Percentiles rank a stretch among this genome's conserved stretches.
Evolutionary conservation across 2,329 filamentous ascomycete genomes (phyloP).

Genomic region (Berkeleyomyces basicola): DNA sequence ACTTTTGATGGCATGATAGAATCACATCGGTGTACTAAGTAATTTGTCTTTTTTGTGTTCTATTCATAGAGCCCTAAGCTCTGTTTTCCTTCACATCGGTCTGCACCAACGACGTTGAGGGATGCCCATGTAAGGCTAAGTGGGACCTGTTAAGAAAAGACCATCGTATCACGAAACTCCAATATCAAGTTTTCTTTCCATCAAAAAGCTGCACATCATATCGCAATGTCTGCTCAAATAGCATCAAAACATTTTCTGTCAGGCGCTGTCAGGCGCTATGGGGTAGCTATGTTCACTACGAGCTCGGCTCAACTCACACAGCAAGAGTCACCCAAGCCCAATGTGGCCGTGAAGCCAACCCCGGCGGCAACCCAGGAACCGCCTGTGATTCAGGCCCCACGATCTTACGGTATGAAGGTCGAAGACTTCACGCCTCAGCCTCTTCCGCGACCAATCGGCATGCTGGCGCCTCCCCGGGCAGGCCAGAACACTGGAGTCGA

Average conservation of each 20-base stretch:
- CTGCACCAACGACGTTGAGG: neutral
- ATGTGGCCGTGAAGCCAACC: slow-evolving; percentile 13
- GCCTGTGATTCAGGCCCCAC: slow-evolving; percentile 38
- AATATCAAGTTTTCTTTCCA: neutral
- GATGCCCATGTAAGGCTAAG: neutral
- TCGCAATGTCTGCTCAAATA: neutral
- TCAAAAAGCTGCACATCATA: neutral
- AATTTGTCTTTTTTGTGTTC: too few species aligned
- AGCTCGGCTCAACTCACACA: slow-evolving; percentile 30
- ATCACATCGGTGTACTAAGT: too few species aligned
- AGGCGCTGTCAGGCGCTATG: neutral
- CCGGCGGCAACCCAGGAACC: slow-evolving; percentile 16
- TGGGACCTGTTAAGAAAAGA: neutral
- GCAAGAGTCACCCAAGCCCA: slow-evolving; percentile 21
- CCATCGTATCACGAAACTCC: neutral
- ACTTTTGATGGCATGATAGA: too few species aligned
- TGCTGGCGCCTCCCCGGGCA: slow-evolving; percentile 51
- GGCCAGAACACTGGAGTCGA: slow-evolving; percentile 77
- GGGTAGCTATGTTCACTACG: slow-evolving; percentile 32
- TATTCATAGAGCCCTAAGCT: too few species aligned
- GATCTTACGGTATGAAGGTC: slow-evolving; percentile 39
- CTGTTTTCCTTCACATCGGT: neutral
- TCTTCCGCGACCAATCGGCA: slow-evolving; percentile 62
- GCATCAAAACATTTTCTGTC: neutral
- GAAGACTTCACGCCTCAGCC: slow-evolving; percentile 41